Evolutionary conservation across 306 rosid genomes (phyloP), one percentile per base, ranked within the genome.

Genomic region (Mucuna pruriens): DNA sequence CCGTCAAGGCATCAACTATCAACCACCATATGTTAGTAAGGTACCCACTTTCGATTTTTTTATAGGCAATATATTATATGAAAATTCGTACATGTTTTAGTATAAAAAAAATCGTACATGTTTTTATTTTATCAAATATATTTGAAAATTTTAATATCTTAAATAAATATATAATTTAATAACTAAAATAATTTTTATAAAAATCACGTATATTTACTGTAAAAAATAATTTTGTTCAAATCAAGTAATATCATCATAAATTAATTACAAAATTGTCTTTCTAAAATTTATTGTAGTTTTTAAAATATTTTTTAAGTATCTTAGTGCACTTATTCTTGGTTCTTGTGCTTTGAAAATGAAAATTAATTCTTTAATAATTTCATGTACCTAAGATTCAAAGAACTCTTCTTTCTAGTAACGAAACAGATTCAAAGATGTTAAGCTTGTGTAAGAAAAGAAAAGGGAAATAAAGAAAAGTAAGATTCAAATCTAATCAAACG

Each of bases 401-500:
- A 7, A 20, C 44, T 16, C 6, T 38, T 57, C 48, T 52, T 57
- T 39, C 19, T 17, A 7, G 3, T 4, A 25, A 26, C 16, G 42
- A 42, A 5, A 17, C 5, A 76, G 68, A 60, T 76, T 76, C 33
- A 75, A 75, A 75, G 71, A 25, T 25, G 33, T 57, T 58, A 74
- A 8, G 10, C 13, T 39, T 33, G 26, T 25, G 7, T 22, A 23
- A 5, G 13, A 19, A 25, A 20, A 36, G 10, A 10, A 73, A 34
- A 7, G 63, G 3, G 1, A 33, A 20, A 9, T 1, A 72, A 52
- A 31, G 26, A 5, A 36, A 13, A 26, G 51, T 3, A 22, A 36
- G 51, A 74, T 74, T 73, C 68, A 74, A 57, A 74, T 74, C 55
- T 23, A 75, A 39, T 58, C 16, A 15, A 75, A 42, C 66, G n/a